A percentile compares a stretch with the other conserved stretches of the same genome.
Evolutionary conservation across 2,329 filamentous ascomycete genomes (phyloP).

Genomic region (Sarocladiaceae sp.): DNA sequence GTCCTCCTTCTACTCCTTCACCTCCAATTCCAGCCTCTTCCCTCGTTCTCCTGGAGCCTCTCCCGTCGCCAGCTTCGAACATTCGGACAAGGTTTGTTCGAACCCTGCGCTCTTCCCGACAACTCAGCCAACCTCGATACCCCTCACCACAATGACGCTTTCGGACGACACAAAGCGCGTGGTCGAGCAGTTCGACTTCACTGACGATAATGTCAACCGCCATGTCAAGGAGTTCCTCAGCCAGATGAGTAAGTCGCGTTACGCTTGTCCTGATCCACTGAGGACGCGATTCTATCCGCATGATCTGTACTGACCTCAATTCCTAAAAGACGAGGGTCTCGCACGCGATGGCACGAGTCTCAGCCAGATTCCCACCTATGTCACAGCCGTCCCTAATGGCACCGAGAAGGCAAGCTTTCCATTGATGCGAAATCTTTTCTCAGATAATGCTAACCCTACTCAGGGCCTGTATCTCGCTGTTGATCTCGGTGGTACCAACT

Average conservation of each 20-base stretch:
- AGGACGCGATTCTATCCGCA: background rate
- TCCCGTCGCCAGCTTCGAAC: constrained; percentile 24
- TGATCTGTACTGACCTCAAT: constrained; percentile 3
- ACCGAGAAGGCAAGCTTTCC: constrained; percentile 73
- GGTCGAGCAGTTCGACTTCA: constrained; percentile 79
- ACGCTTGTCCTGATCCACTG: background rate
- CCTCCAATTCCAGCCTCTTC: constrained; percentile 13
- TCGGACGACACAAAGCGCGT: constrained; percentile 70
- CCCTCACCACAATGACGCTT: constrained; percentile 52
- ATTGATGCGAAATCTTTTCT: background rate
- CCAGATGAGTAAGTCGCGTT: constrained; percentile 69
- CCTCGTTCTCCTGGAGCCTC: constrained; percentile 20
- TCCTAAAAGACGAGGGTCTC: constrained; percentile 66
- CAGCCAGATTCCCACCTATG: constrained; percentile 95
- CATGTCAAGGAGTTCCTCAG: constrained; percentile 79
- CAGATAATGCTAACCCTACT: background rate
- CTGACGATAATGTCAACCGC: constrained; percentile 68
- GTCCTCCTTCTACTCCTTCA: constrained; percentile 13
- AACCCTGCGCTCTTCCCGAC: constrained; percentile 49
- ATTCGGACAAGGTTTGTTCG: constrained; percentile 44
- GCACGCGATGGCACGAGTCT: constrained; percentile 70
- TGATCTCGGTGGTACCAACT: constrained; percentile 97
- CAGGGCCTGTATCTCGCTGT: constrained; percentile 94
- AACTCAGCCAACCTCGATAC: constrained; percentile 45
- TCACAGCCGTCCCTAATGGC: constrained; percentile 91